Evolutionary conservation across 805 yeast genomes (phyloP), one percentile per base, ranked within the genome.

Genomic region (Wickerhamiella parazyma): DNA sequence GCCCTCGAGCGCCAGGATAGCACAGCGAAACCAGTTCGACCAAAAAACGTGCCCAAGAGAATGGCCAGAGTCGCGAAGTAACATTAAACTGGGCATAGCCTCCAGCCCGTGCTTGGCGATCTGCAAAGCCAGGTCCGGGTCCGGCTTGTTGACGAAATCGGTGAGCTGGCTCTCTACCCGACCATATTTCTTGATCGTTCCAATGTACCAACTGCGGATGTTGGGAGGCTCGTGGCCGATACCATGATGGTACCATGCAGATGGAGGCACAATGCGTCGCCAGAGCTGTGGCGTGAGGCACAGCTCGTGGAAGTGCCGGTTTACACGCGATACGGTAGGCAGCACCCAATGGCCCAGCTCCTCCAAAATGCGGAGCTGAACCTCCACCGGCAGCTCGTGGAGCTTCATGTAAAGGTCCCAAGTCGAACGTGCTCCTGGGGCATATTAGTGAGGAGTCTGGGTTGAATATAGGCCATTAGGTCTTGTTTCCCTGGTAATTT

Each of bases 211-310:
- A 21, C 4, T 20, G n/a, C n/a, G 22, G 17, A n/a, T n/a, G n/a
- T 12, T 22, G 29, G 18, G 29, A 14, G 31, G 31, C 14, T n/a
- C 5, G 5, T 21, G 16, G 20, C 16, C 36, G 4, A 29, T 12
- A 6, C 36, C 42, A 9, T 21, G 14, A 3, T n/a, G 10, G 16
- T 21, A 34, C 8, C 29, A 21, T 21, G 48, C 45, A 11, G 31
- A 21, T n/a, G 47, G 44, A 17, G 42, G 19, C 21, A 45, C 34
- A 5, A 38, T 21, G 4, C 16, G 34, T 6, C 29, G 38, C 60
- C 60, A 56, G 6, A 55, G 47, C 33, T 17, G 36, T 12, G 43
- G 45, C 18, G 52, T 55, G 31, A 41, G 25, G 36, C 54, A 49
- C 36, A 56, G 43, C 17, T 16, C 46, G 1, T 50, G 43, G 11